Conservation (phyloP, 208 protist genomes). For the Trypanosoma melophagium region DNA sequence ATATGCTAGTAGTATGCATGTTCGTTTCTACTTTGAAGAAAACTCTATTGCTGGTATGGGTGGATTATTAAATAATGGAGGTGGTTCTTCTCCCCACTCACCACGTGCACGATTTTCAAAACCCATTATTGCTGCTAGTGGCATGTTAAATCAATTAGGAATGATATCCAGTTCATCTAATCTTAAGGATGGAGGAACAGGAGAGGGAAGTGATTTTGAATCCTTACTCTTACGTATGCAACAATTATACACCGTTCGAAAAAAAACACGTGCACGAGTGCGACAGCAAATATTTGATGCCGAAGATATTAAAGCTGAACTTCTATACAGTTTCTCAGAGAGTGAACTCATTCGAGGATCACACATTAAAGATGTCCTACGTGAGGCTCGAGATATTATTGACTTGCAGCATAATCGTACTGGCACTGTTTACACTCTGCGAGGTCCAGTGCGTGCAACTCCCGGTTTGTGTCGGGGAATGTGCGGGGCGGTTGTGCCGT, state of each 20-base stretch:
- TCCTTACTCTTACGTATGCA: conserved; percentile 50
- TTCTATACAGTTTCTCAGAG: conserved; percentile 35
- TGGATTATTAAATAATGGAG: neutral
- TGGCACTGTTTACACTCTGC: neutral
- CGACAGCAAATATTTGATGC: conserved; percentile 87
- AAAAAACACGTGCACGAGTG: conserved; percentile 51
- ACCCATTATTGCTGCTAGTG: neutral
- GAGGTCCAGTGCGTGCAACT: neutral
- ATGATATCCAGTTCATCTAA: neutral
- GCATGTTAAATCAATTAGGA: neutral
- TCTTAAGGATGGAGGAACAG: too few species aligned
- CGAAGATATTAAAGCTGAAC: conserved; percentile 74
- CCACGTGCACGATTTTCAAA: neutral
- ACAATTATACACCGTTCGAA: conserved; percentile 62
- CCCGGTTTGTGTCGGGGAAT: conserved; percentile 38
- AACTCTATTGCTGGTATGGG: neutral
- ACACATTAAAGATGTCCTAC: conserved; percentile 47
- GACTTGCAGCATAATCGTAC: conserved; percentile 37
- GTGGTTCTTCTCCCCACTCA: neutral
- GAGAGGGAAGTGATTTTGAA: neutral
- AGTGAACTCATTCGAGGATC: conserved; percentile 29
- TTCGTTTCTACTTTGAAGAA: conserved; percentile 26
- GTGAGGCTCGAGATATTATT: conserved; percentile 48
- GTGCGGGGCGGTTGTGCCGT: conserved; percentile 53
- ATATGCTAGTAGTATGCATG: conserved; percentile 15